Percentiles rank a stretch among this genome's conserved stretches.
These are phyloP conservation scores for Patellaria atrata DNA, from an alignment of 495 filamentous ascomycete species.

Conservation along the genomic window DNA sequence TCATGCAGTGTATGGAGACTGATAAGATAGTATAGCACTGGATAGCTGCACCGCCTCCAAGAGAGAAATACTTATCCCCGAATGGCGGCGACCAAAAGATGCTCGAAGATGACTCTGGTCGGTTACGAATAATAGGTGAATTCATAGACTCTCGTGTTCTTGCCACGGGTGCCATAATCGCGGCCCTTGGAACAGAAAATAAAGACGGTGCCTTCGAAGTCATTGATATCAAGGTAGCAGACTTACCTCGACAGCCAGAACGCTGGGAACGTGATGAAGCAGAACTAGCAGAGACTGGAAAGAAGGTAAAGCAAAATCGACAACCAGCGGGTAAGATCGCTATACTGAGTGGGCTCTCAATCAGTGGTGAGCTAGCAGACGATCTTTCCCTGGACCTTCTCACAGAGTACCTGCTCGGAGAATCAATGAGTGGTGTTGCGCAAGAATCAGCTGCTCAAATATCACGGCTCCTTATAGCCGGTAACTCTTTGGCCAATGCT, in stretches of 20 bases:
- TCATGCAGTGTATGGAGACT: conserved; percentile 1
- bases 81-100: conserved; percentile 53
- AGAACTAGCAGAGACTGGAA: conserved; percentile 26
- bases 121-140: conserved; percentile 64
- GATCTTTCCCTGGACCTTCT: conserved; percentile 67
- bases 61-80: conserved; percentile 55
- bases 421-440: conserved; percentile 42
- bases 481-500: conserved; percentile 58
- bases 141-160: conserved; percentile 46
- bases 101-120: conserved; percentile 92
- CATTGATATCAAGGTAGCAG: conserved; percentile 74
- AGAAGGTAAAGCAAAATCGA: conserved; percentile 31
- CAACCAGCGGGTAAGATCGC: conserved; percentile 45
- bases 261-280: conserved; percentile 51
- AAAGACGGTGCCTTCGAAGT: conserved; percentile 84
- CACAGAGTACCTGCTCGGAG: conserved; percentile 77
- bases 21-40: conserved; percentile 59
- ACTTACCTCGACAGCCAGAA: conserved; percentile 63
- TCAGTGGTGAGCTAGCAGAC: conserved; percentile 54
- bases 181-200: conserved; percentile 87
- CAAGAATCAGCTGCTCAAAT: conserved; percentile 54
- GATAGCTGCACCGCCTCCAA: conserved; percentile 67
- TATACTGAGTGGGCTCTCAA: conserved; percentile 74
- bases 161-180: conserved; percentile 83
- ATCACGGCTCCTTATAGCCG: conserved; percentile 75